Percentiles rank a stretch among this genome's conserved stretches.
Conservation (phyloP, 805 yeast species). For the Cyberlindnera xylosilytica region DNA sequence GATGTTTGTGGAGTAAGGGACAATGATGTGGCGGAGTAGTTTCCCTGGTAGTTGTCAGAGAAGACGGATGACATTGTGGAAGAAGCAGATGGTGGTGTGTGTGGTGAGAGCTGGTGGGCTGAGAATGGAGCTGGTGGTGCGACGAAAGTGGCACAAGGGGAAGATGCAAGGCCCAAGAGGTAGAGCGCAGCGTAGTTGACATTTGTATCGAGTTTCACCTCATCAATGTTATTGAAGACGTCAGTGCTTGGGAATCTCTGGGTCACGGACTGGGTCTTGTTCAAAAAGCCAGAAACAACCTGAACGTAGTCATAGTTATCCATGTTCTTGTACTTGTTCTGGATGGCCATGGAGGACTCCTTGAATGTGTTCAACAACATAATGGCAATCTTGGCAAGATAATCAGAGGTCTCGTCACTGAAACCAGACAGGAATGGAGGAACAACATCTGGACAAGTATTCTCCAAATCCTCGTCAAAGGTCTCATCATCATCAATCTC, state of each 20-base stretch:
- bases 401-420: constrained; percentile 15
- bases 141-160: constrained; percentile 8
- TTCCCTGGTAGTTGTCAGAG: constrained; percentile 12
- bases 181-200: constrained; percentile 5
- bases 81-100: constrained; percentile 34
- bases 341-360: constrained; percentile 23
- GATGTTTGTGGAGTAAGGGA: constrained; percentile 18
- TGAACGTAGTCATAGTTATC: constrained; percentile 28
- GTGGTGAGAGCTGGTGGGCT: constrained; percentile 16
- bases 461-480: constrained; percentile 26
- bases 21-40: constrained; percentile 17
- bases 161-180: constrained; percentile 14
- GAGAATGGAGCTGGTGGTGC: constrained; percentile 19
- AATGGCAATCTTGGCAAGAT: constrained; percentile 15
- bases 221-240: constrained; percentile 13
- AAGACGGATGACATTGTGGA: constrained; percentile 25
- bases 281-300: constrained; percentile 29
- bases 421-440: constrained; percentile 27
- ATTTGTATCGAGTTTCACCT: constrained; percentile 7
- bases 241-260: constrained; percentile 13
- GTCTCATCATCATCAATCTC: constrained; percentile 26
- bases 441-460: constrained; percentile 22
- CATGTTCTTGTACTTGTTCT: constrained; percentile 19
- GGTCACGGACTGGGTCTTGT: constrained; percentile 21
- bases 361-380: constrained; percentile 19